A percentile compares a stretch with the other conserved stretches of the same genome.
These are phyloP conservation scores for Nakazawaea molendinolei DNA, from an alignment of 805 yeast genomes.

Conservation along the genomic window DNA sequence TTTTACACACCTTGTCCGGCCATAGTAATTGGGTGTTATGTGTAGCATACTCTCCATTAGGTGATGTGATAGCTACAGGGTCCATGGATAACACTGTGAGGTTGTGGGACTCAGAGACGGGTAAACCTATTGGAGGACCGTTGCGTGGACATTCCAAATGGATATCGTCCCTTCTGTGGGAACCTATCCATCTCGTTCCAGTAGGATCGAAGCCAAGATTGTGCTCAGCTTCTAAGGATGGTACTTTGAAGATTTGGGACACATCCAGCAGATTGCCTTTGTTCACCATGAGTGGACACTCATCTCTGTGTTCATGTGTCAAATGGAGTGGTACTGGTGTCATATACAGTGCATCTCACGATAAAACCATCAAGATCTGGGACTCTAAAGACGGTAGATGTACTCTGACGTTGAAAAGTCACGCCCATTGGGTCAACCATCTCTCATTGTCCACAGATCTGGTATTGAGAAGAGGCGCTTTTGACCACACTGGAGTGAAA, in stretches of 20 bases:
- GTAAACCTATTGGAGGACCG: constrained; percentile 67
- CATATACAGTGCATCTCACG: constrained; percentile 88
- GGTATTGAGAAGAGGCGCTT: constrained; percentile 82
- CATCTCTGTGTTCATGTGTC: constrained; percentile 87
- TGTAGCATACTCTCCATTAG: constrained; percentile 89
- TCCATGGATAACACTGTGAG: constrained; percentile 89
- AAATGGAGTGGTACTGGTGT: constrained; percentile 92
- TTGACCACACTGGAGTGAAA: constrained; percentile 56
- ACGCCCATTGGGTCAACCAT: constrained; percentile 98
- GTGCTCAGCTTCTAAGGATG: constrained; percentile 88
- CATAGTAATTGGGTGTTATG: constrained; percentile 93
- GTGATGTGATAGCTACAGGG: constrained; percentile 88
- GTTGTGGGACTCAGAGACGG: constrained; percentile 77
- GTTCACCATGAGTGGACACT: constrained; percentile 78
- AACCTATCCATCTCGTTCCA: constrained; percentile 76
- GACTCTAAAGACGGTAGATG: constrained; percentile 73
- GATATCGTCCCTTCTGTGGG: constrained; percentile 90
- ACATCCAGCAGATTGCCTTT: constrained; percentile 58
- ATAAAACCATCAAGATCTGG: constrained; percentile 91
- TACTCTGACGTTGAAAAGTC: constrained; percentile 73
- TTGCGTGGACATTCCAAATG: constrained; percentile 81
- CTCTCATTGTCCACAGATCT: constrained; percentile 86
- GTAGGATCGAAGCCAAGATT: constrained; percentile 64
- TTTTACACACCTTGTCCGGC: constrained; percentile 71
- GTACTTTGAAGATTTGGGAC: constrained; percentile 88